Evolutionary conservation across 225 moss, liverwort and hornwort genomes (phyloP).

Genomic region (Lunularia cruciata): DNA sequence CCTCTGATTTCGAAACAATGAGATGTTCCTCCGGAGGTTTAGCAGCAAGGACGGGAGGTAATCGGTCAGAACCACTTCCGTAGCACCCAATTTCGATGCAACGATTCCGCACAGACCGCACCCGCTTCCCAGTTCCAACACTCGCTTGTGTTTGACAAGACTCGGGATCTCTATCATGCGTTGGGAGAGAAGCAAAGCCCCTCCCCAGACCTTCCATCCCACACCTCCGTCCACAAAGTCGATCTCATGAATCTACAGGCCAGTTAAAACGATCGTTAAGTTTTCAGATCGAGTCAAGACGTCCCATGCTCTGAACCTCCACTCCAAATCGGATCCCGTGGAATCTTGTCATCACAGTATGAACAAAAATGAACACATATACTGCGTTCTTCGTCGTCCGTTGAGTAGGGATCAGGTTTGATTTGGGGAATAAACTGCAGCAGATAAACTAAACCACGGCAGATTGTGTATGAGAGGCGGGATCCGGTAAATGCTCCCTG

Average conservation of each 20-base stretch:
- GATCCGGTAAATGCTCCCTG: no score
- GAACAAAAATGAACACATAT: no score
- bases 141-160: conserved; percentile 22
- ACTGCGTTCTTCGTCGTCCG: no score
- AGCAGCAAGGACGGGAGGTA: conserved; percentile 22
- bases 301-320: no score
- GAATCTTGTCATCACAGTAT: no score
- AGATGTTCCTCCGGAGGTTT: conserved; percentile 23
- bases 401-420: no score
- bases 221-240: conserved; percentile 26
- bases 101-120: conserved; percentile 32
- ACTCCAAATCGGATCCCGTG: no score
- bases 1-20: conserved; percentile 20
- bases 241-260: conserved; percentile 31
- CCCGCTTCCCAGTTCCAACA: conserved; percentile 34
- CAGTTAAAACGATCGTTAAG: no score
- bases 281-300: no score
- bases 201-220: conserved; percentile 36
- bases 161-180: conserved; percentile 15
- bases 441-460: no score
- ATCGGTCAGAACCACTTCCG: conserved; percentile 31
- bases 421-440: no score
- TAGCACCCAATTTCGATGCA: conserved; percentile 22
- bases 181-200: conserved; percentile 20
- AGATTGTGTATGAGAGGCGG: no score